Percentiles rank a stretch among this genome's conserved stretches.
Conservation (phyloP, 2,329 filamentous ascomycete genomes). For the Hymenoscyphus infarciens region DNA sequence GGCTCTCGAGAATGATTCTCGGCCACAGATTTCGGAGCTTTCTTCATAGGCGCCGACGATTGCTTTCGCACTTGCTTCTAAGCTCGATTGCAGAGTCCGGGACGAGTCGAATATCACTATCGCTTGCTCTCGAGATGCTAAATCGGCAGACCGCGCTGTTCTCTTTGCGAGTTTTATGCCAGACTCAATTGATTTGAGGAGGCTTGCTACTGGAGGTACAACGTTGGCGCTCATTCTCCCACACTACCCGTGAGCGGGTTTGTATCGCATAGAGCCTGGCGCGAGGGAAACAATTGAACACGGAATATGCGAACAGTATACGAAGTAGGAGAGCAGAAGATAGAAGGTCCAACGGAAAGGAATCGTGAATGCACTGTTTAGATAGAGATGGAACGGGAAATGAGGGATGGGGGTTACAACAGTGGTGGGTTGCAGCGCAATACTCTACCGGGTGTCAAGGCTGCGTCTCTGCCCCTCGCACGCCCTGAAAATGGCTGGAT, state of each 20-base stretch:
- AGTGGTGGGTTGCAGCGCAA: not conserved
- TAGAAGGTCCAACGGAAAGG: not conserved
- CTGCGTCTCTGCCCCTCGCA: not conserved
- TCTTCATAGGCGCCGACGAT: constrained; percentile 30
- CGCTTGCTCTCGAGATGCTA: constrained; percentile 22
- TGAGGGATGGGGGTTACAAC: not conserved
- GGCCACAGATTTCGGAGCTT: constrained; percentile 23
- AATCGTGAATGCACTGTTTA: not conserved
- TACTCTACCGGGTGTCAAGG: not conserved
- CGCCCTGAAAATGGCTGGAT: not conserved
- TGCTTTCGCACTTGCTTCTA: constrained; percentile 24
- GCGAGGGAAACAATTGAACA: not conserved
- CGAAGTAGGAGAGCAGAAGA: not conserved
- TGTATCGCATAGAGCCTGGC: not conserved
- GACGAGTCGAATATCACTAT: constrained; percentile 29
- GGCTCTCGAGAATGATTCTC: constrained; percentile 24
- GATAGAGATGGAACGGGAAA: not conserved
- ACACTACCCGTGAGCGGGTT: not conserved
- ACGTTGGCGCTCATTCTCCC: constrained; percentile 26
- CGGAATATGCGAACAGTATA: not conserved
- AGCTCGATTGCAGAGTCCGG: constrained; percentile 23
- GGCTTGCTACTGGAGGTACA: constrained; percentile 29
- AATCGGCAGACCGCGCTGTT: constrained; percentile 24
- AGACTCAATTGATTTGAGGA: constrained; percentile 30
- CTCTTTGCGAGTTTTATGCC: constrained; percentile 30